phyloP scores from a whole-genome alignment of 768 basidiomycete species.

The Podaxis sp. region DNA sequence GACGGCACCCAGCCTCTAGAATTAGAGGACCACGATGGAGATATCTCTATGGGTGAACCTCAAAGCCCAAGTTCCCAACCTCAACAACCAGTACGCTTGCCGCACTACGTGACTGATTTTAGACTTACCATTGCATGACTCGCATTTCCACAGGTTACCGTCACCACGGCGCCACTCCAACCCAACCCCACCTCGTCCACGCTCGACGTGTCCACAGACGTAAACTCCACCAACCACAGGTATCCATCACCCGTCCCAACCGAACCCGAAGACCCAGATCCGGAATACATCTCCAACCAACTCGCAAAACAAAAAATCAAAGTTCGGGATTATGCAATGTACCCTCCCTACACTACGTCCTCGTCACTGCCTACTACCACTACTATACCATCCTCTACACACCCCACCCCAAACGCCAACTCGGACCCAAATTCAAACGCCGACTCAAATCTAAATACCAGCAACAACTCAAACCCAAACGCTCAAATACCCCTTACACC shows the following conservation, averaged over 20 bases:
- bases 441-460: conserved; percentile 34
- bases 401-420: neutral
- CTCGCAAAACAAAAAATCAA: conserved; percentile 34
- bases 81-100: neutral
- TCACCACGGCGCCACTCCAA: neutral
- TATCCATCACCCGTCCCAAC: conserved; percentile 33
- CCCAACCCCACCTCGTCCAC: neutral
- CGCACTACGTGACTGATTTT: too few species aligned
- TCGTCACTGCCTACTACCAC: conserved; percentile 15
- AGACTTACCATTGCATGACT: neutral
- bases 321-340: conserved; percentile 38
- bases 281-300: conserved; percentile 29
- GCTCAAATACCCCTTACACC: conserved; percentile 17
- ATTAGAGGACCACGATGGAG: neutral
- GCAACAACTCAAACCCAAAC: conserved; percentile 22
- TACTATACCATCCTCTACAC: conserved; percentile 28
- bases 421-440: neutral
- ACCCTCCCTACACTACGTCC: conserved; percentile 21
- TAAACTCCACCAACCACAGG: neutral
- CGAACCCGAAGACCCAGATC: conserved; percentile 36
- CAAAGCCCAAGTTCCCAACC: neutral
- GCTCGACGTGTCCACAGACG: neutral
- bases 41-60: conserved; percentile 1
- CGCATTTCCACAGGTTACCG: neutral
- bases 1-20: conserved; percentile 2